Evolutionary conservation across 495 filamentous ascomycete genomes (phyloP), one percentile per base, ranked within the genome.

Genomic region (Niebla homalea): DNA sequence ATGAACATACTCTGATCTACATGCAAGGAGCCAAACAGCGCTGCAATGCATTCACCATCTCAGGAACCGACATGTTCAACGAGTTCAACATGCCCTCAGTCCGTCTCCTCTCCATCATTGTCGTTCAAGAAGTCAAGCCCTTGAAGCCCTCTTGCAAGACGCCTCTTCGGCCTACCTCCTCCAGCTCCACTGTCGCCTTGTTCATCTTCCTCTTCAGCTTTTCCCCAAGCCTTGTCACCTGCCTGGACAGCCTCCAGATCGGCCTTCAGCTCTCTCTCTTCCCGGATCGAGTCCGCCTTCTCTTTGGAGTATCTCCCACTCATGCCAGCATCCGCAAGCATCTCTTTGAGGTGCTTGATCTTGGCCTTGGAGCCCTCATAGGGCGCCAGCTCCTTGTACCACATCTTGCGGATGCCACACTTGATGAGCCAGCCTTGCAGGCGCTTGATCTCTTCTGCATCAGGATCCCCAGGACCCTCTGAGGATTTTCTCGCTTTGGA

Each of bases 391-490:
- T 94, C 87, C 49, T 81, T 77, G 36, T 71, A 72, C 92, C 93
- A 98, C 55, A 96, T 76, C 61, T 96, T 97, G 29, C 87, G 85
- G 43, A 98, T 79, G 18, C 92, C 92, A 59, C 92, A 98, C 68
- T 94, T 96, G 38, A 84, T 58, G 25, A 98, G 73, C 66, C 88
- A 87, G 19, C 78, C 76, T 66, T 98, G 92, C 15, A 98, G 73
- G n/a, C 78, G 80, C 63, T 90, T 97, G 64, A 97, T 87, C 65
- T 92, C 84, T 8, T 74, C 78, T 37, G 90, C 80, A 51, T 87
- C 76, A 0, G 83, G 76, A 35, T 80, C 75, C 6, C 11, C 63
- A 29, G 25, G 59, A 45, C 43, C 53, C 49, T 36, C 64, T 59
- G 51, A 60, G 39, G 47, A 54, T 69, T 52, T 67, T 64, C 55